Conservation (phyloP, 163 green algal species). For the Prototheca cutis region DNA sequence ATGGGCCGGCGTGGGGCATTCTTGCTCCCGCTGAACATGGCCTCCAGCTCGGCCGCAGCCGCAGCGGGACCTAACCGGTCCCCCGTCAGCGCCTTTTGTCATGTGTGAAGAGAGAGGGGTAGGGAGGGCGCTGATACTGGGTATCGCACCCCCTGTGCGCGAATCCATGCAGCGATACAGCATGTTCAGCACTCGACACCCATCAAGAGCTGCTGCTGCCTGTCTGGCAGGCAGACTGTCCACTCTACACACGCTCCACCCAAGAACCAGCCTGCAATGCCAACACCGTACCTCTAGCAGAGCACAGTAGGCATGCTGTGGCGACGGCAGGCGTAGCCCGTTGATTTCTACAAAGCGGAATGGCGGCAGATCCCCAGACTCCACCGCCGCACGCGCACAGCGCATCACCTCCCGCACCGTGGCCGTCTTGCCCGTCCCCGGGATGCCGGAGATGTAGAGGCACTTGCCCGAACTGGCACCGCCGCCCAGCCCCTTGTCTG, state of each 20-base stretch:
- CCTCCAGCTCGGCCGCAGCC: slow-evolving; percentile 48
- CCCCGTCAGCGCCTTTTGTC: slow-evolving; percentile 42
- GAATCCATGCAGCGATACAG: no score
- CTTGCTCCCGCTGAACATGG: slow-evolving; percentile 27
- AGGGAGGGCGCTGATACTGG: no score
- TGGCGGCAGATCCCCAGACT: slow-evolving; percentile 31
- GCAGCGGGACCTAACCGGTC: slow-evolving; percentile 21
- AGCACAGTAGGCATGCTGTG: slow-evolving; percentile 77
- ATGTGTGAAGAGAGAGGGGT: not conserved
- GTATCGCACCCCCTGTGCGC: no score
- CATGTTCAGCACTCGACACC: no score
- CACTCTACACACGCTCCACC: no score
- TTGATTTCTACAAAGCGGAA: slow-evolving; percentile 90
- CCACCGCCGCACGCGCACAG: slow-evolving; percentile 18
- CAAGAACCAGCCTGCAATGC: no score
- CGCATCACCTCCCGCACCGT: slow-evolving; percentile 71
- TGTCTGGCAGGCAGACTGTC: no score
- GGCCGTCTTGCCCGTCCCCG: slow-evolving; percentile 89
- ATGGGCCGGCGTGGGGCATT: slow-evolving; percentile 29
- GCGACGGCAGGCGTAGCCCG: slow-evolving; percentile 75
- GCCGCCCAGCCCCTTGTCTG: not conserved
- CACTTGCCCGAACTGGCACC: slow-evolving; percentile 54
- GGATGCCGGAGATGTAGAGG: slow-evolving; percentile 89
- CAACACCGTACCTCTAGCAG: slow-evolving; percentile 72
- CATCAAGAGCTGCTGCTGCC: no score